Conservation (phyloP, 352 stramenopile species). For the Phytophthora brassicae region DNA sequence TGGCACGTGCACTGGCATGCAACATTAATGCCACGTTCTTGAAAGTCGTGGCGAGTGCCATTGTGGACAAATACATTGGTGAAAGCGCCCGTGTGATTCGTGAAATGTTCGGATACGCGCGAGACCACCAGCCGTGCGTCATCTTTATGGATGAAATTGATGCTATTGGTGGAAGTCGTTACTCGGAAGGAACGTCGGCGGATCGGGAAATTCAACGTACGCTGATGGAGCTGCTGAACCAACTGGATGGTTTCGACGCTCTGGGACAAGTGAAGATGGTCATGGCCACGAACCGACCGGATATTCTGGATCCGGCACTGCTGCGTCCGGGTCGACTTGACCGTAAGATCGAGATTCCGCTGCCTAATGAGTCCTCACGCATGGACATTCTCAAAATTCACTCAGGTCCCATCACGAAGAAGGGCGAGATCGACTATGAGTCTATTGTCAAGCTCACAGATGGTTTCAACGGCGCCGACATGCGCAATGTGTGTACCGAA, state of each 20-base stretch:
- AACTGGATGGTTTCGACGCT: constrained; percentile 99
- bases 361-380: constrained; percentile 97
- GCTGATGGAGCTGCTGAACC: constrained; percentile 99
- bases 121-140: constrained; percentile 98
- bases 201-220: constrained; percentile 99
- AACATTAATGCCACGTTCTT: constrained; percentile 99
- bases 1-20: constrained; percentile 97
- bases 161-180: constrained; percentile 97
- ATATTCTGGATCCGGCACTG: constrained; percentile 99
- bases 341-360: constrained; percentile 99
- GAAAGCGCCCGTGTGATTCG: constrained; percentile 99
- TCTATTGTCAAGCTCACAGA: constrained; percentile 99
- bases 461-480: constrained; percentile 99
- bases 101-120: constrained; percentile 98
- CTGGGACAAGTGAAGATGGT: constrained; percentile 99
- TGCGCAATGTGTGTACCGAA: constrained; percentile 98
- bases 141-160: constrained; percentile 99
- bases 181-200: constrained; percentile 96
- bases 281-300: constrained; percentile 99
- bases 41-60: constrained; percentile 98
- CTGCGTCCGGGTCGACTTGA: constrained; percentile 97
- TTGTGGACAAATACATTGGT: constrained; percentile 99
- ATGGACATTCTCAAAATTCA: constrained; percentile 99
- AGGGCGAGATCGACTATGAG: constrained; percentile 99
- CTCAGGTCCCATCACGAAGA: constrained; percentile 96